Evolutionary conservation across 2,329 filamentous ascomycete genomes (phyloP).

Genomic region (Didymella pinodella): DNA sequence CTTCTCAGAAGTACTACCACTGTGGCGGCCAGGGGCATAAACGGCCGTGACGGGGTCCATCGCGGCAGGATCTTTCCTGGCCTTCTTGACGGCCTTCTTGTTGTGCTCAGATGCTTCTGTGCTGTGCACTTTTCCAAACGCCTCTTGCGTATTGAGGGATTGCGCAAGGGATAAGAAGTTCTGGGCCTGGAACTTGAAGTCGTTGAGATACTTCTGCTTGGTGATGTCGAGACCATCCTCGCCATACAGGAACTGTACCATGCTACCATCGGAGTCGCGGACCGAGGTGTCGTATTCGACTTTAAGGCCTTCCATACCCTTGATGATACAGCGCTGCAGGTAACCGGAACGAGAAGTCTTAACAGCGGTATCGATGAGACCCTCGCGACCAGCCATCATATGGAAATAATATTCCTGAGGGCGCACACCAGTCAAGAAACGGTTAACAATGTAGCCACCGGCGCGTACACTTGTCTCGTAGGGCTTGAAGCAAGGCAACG

Average conservation of each 20-base stretch:
- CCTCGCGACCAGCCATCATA: constrained; percentile 98
- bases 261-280: constrained; percentile 88
- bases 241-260: constrained; percentile 95
- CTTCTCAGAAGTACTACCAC: constrained; percentile 87
- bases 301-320: constrained; percentile 94
- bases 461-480: constrained; percentile 90
- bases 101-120: constrained; percentile 71
- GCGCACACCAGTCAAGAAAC: constrained; percentile 96
- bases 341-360: constrained; percentile 98
- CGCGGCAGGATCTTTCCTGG: constrained; percentile 72
- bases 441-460: constrained; percentile 91
- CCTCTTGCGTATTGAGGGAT: constrained; percentile 72
- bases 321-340: constrained; percentile 94
- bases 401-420: constrained; percentile 99
- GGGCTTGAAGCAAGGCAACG: constrained; percentile 89
- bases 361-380: constrained; percentile 97
- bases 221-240: constrained; percentile 95
- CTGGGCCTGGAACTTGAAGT: constrained; percentile 89
- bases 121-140: constrained; percentile 64
- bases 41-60: constrained; percentile 78
- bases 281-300: constrained; percentile 95
- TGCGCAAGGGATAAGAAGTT: constrained; percentile 84
- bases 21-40: constrained; percentile 78
- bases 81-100: constrained; percentile 77
- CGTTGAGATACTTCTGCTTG: constrained; percentile 88